Evolutionary conservation across 805 yeast genomes (phyloP).

Genomic region (Sugiyamaella smithiae): DNA sequence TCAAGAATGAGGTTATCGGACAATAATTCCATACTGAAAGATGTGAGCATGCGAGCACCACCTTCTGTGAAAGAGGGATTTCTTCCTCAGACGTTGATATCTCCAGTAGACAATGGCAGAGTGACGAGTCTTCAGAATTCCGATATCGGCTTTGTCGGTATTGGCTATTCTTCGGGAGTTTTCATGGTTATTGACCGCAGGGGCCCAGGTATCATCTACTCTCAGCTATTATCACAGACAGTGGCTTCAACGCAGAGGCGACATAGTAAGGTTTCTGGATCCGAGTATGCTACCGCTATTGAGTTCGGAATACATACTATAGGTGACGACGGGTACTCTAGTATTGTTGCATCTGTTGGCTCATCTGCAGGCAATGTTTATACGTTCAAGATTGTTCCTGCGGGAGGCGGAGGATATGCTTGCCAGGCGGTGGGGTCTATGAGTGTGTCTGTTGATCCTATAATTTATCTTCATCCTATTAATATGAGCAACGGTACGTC

Average conservation of each 20-base stretch:
- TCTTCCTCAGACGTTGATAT: constrained; percentile 51
- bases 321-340: constrained; percentile 65
- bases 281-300: constrained; percentile 48
- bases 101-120: constrained; percentile 42
- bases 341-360: constrained; percentile 73
- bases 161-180: constrained; percentile 75
- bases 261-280: constrained; percentile 1
- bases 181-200: constrained; percentile 73
- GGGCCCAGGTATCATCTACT: constrained; percentile 58
- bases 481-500: constrained; percentile 60
- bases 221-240: neutral
- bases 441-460: constrained; percentile 49
- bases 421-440: constrained; percentile 51
- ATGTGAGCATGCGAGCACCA: constrained; percentile 55
- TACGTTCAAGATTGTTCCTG: constrained; percentile 64
- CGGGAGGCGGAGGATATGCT: constrained; percentile 56
- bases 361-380: constrained; percentile 70
- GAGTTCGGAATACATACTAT: constrained; percentile 72
- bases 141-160: constrained; percentile 77
- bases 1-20: constrained; percentile 4
- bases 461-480: constrained; percentile 56
- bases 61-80: constrained; percentile 54
- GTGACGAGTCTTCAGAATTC: constrained; percentile 66
- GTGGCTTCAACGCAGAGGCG: neutral
- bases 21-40: constrained; percentile 23